Base-by-base conservation (phyloP, 345 rosid genomes). In the Physaria fendleri region DNA sequence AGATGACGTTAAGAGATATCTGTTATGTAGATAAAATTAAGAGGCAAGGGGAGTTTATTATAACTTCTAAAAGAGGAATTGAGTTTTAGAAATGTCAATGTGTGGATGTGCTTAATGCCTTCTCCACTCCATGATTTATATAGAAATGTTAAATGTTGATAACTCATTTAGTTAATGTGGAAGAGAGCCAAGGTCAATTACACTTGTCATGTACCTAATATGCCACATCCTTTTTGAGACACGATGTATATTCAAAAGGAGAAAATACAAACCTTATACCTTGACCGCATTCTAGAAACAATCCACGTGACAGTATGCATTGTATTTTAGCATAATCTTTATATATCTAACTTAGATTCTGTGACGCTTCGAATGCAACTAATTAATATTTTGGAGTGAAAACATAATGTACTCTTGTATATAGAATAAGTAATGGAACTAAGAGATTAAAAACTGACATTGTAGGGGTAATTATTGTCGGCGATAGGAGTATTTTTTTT, bases 161-260 rank as follows among this genome's bases (percentile, higher is more conserved):
- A 68, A 43, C 15, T n/a, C n/a, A n/a, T n/a, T 57, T 50, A 25
- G 5, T 62, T 18, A 49, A 74, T 13, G 24, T 4, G 44, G 27
- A 40, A 28, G 52, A 33, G 23, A 34, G 59, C 51, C 10, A 73
- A 65, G 34, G 79, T 78, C 87, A 75, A 79, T 9, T 48, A 27
- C 42, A 77, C 74, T 77, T 75, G 66, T 46, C 66, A 30, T 29
- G n/a, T 5, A 25, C 37, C 8, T 38, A 10, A 18, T 34, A 5
- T 27, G 80, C 74, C 72, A 82, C 87, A 72, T 76, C 77, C 55
- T 25, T 25, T 25, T 61, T 69, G 29, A 49, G 16, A 24, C 41
- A 37, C 35, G 43, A 12, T 56, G 49, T 48, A 30, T 41, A 41
- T 49, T 22, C 65, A 58, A 30, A 66, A 20, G 11, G 28, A 24